A percentile compares a stretch with the other conserved stretches of the same genome.
These are phyloP conservation scores for Salvia rosmarinus DNA, from an alignment of 257 asterid species.

Conservation along the genomic window DNA sequence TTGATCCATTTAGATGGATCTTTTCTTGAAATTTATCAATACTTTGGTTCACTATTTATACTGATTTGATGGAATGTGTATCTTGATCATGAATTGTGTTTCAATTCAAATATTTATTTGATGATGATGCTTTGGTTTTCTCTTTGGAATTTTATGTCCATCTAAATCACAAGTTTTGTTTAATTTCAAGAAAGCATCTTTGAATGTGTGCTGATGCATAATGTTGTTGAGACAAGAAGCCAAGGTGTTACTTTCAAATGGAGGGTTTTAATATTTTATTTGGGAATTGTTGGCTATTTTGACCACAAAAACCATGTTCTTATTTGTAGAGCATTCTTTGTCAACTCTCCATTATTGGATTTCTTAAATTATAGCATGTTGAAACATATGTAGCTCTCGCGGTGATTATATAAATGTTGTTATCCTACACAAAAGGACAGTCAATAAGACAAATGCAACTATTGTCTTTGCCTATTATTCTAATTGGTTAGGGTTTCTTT, in stretches of 20 bases:
- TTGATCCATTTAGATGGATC: constrained; percentile 27
- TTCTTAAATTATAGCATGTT: constrained; percentile 7
- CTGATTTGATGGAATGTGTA: no score
- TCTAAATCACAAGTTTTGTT: constrained; percentile 14
- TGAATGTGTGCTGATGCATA: constrained; percentile 1
- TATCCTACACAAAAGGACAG: constrained; percentile 19
- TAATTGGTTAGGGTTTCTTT: neutral
- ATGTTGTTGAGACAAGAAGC: constrained; percentile 35
- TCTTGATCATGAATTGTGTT: constrained; percentile 4
- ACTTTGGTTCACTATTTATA: neutral
- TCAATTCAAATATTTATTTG: neutral
- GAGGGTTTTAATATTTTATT: neutral
- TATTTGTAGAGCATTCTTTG: neutral
- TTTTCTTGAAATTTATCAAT: neutral
- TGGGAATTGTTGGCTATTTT: constrained; percentile 23
- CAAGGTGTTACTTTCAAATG: constrained; percentile 39
- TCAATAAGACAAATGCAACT: neutral
- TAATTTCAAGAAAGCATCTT: constrained; percentile 39
- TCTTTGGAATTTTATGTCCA: constrained; percentile 31
- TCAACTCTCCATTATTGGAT: constrained; percentile 24
- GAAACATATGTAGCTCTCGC: constrained; percentile 16
- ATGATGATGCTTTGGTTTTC: constrained; percentile 3
- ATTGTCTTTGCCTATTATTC: neutral
- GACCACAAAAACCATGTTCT: constrained; percentile 10
- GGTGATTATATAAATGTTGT: constrained; percentile 15